These are phyloP conservation scores for Adenanthera pavonina DNA, from an alignment of 306 rosid genomes.

Conservation along the genomic window DNA sequence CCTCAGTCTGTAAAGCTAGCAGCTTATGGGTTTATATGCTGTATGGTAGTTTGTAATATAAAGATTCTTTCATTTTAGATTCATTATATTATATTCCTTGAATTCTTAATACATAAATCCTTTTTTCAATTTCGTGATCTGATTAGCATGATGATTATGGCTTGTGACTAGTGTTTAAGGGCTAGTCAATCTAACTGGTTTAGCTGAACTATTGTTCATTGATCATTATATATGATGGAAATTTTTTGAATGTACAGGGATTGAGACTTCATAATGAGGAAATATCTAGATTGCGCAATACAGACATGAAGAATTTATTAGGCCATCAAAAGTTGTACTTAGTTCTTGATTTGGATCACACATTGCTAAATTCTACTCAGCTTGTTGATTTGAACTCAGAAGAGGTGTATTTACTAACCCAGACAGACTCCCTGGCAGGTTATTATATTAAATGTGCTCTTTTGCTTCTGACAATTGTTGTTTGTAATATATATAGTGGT, in stretches of 20 bases:
- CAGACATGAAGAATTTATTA: constrained; percentile 68
- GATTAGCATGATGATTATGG: background rate
- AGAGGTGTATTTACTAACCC: constrained; percentile 64
- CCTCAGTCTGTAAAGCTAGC: constrained; percentile 1
- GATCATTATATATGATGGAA: constrained; percentile 12
- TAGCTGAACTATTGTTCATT: background rate
- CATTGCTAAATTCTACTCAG: constrained; percentile 74
- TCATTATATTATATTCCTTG: background rate
- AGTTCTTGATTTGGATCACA: constrained; percentile 94
- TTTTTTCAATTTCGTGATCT: background rate
- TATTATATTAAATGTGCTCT: constrained; percentile 22
- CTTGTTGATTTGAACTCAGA: constrained; percentile 60
- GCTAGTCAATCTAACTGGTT: constrained; percentile 12
- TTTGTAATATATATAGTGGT: constrained; percentile 23
- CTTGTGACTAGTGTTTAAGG: constrained; percentile 2
- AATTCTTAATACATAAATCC: constrained; percentile 2
- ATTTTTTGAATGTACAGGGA: constrained; percentile 56
- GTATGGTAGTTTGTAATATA: constrained; percentile 25
- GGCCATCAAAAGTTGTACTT: constrained; percentile 66
- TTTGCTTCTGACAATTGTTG: constrained; percentile 33
- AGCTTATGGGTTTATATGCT: constrained; percentile 13
- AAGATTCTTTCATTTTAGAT: constrained; percentile 11
- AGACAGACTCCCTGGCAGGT: constrained; percentile 74
- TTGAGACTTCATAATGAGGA: constrained; percentile 80
- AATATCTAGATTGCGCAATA: constrained; percentile 65